These are phyloP conservation scores for Nigrograna mackinnonii DNA, from an alignment of 2,329 filamentous ascomycete genomes.

Conservation along the genomic window DNA sequence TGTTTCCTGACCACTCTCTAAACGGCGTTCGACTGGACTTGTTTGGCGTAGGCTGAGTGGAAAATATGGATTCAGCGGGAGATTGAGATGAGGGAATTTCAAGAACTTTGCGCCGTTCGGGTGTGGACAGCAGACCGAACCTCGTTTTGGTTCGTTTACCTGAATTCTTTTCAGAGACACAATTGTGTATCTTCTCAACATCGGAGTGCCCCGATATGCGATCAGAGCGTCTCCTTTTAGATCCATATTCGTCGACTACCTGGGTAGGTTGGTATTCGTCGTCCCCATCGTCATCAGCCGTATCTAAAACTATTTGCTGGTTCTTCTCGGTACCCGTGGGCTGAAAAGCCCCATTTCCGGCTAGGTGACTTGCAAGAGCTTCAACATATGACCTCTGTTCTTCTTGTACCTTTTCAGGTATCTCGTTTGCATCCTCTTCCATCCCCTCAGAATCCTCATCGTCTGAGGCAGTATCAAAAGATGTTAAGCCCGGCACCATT, in stretches of 20 bases:
- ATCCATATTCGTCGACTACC: constrained; percentile 22
- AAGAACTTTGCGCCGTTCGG: constrained; percentile 31
- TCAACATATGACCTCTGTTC: neutral
- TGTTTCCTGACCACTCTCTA: constrained; percentile 16
- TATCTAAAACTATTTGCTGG: neutral
- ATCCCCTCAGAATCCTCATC: constrained; percentile 19
- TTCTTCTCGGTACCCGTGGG: neutral
- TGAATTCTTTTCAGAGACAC: neutral
- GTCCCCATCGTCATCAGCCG: constrained; percentile 12
- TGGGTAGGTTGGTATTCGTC: constrained; percentile 33
- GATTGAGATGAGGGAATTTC: constrained; percentile 42
- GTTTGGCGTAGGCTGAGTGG: constrained; percentile 26
- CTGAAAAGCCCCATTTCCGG: constrained; percentile 14
- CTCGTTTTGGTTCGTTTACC: constrained; percentile 15
- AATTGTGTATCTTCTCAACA: neutral
- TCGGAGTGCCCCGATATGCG: no score
- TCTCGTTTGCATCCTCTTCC: constrained; percentile 11
- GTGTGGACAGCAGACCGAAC: constrained; percentile 35
- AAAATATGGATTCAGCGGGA: constrained; percentile 31
- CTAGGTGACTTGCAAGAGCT: neutral
- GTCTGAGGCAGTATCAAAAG: constrained; percentile 17
- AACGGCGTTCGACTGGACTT: constrained; percentile 18
- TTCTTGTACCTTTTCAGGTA: neutral
- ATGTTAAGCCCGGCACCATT: constrained; percentile 32
- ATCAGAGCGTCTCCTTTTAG: constrained; percentile 13